phyloP scores from a whole-genome alignment of 257 asterid genomes.

The Gentiana dahurica region DNA sequence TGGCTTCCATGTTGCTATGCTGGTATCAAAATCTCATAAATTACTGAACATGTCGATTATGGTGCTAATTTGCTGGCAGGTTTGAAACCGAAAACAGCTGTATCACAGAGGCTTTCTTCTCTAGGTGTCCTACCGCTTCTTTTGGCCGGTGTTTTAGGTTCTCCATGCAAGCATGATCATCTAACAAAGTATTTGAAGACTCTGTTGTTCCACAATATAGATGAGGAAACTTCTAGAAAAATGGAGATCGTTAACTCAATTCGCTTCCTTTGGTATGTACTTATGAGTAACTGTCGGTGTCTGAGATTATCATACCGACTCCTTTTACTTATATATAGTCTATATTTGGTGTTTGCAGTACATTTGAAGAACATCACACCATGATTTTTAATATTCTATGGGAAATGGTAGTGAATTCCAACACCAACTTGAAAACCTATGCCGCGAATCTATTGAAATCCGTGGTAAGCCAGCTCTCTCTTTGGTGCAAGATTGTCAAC shows the following conservation, averaged over 20 bases:
- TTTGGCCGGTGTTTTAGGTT: constrained; percentile 93
- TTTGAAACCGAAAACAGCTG: constrained; percentile 63
- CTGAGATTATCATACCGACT: constrained; percentile 1
- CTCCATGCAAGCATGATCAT: constrained; percentile 54
- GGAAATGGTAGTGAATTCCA: constrained; percentile 91
- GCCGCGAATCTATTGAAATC: constrained; percentile 87
- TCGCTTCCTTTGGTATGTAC: constrained; percentile 80
- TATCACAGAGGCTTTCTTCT: constrained; percentile 61
- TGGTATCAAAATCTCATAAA: not conserved
- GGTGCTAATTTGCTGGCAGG: constrained; percentile 26
- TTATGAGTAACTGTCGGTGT: constrained; percentile 8
- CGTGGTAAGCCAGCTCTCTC: constrained; percentile 46
- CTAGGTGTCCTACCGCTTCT: constrained; percentile 87
- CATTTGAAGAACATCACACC: constrained; percentile 66
- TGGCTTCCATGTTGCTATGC: not conserved
- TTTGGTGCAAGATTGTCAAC: not conserved
- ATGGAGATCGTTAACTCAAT: constrained; percentile 66
- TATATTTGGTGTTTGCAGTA: constrained; percentile 41
- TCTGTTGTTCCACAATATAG: constrained; percentile 52
- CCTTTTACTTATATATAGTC: not conserved
- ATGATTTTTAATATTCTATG: constrained; percentile 79
- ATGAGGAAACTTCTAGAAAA: constrained; percentile 47
- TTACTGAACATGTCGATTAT: no score
- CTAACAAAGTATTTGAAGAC: constrained; percentile 64
- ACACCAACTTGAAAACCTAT: constrained; percentile 49